Base-by-base conservation (phyloP, 768 basidiomycete genomes). In the Asterophora lycoperdoides region DNA sequence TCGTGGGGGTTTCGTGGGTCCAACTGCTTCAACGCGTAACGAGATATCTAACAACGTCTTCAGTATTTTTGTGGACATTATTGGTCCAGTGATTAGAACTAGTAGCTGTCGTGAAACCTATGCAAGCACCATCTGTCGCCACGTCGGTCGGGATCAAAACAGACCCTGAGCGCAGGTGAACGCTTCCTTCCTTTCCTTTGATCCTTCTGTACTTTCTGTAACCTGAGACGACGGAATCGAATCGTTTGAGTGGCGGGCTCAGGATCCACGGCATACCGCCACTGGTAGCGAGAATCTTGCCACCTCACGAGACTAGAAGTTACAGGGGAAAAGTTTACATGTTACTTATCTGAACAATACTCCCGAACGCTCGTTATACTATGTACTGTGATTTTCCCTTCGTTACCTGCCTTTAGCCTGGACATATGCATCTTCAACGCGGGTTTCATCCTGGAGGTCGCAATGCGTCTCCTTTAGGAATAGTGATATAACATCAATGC, bases 371-470 rank as follows among this genome's bases (percentile, higher is more conserved):
- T 11, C 6, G 8, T 20, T 20, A 18, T 39, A 11, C 19, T 37
- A 17, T 19, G 5, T 23, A 13, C 20, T 7, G 5, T 20, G 2
- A 23, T 40, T n/a, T 5, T 4, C 20, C 9, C 15, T 10, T 18
- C 10, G 37, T 19, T 19, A 17, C 18, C 5, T 40, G 39, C 14
- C 39, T 23, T 44, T 17, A 14, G 26, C 23, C 14, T 28, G 26
- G 8, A 13, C n/a, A n/a, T n/a, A n/a, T n/a, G n/a, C 17, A 9
- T 23, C 6, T 23, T 23, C 23, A 23, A 23, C 15, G 17, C 23
- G 18, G 15, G 48, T 52, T 52, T 52, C 51, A 52, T 19, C 36
- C 30, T 26, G 37, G 23, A 44, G 44, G 29, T 52, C 36, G 41
- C 47, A 54, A 54, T 39, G 23, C 26, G 44, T 48, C 47, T 51